Conservation (phyloP, 108 stramenopile species). For the Fragilariopsis cylindrus region DNA sequence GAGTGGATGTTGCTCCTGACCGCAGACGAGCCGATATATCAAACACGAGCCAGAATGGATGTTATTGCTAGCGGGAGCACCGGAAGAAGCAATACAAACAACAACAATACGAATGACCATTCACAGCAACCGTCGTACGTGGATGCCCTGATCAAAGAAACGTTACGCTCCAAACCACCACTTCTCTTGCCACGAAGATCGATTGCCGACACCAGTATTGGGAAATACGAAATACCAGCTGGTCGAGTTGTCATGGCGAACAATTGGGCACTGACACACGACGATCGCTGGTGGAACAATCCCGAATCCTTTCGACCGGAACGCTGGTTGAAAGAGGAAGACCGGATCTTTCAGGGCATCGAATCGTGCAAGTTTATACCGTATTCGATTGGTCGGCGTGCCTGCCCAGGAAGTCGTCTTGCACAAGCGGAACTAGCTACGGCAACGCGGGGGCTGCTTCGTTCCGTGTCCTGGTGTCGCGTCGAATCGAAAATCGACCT, state of each 20-base stretch:
- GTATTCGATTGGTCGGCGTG: conserved; percentile 9
- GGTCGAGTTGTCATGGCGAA: conserved; percentile 7
- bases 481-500: not conserved
- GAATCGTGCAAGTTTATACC: conserved; percentile 16
- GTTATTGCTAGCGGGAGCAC: not conserved
- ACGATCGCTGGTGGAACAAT: not conserved
- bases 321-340: conserved; percentile 9
- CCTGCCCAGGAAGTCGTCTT: not conserved
- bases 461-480: conserved; percentile 1
- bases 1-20: conserved; percentile 12
- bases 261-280: conserved; percentile 11
- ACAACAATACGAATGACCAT: not conserved
- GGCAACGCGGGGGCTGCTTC: not conserved
- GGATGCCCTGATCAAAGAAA: conserved; percentile 8
- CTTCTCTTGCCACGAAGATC: conserved; percentile 15
- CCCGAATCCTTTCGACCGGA: conserved; percentile 3
- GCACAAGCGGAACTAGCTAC: conserved; percentile 4
- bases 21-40: not conserved
- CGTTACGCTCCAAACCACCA: conserved; percentile 5
- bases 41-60: conserved; percentile 8
- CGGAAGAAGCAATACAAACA: too few relatives aligned
- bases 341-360: not conserved
- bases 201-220: not conserved
- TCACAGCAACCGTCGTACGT: not conserved
- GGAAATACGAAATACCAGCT: conserved; percentile 5